Evolutionary conservation across 1,139 yeast species (phyloP).

Genomic region (Geotrichum histeridarum): DNA sequence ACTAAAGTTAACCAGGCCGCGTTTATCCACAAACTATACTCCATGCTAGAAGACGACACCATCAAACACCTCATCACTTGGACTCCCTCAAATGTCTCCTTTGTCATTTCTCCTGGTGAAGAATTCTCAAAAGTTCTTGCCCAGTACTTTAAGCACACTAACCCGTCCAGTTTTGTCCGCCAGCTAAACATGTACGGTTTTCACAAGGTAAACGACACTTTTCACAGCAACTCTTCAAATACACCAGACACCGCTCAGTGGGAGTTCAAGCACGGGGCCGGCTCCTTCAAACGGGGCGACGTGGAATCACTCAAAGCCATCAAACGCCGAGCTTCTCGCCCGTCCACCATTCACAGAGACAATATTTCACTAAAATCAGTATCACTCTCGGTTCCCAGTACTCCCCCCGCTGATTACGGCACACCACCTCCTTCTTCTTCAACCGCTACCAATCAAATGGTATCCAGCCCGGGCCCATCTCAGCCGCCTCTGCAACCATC

Average conservation of each 20-base stretch:
- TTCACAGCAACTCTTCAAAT: conserved; percentile 24
- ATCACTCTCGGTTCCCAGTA: conserved; percentile 30
- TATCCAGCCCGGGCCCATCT: conserved; percentile 12
- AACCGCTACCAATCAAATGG: not conserved
- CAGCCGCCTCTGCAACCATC: conserved; percentile 17
- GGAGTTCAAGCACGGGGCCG: conserved; percentile 87
- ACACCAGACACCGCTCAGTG: conserved; percentile 43
- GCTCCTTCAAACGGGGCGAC: conserved; percentile 72
- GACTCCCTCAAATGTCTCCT: conserved; percentile 54
- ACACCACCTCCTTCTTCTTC: conserved; percentile 13
- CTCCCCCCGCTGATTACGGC: conserved; percentile 25
- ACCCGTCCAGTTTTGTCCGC: conserved; percentile 90
- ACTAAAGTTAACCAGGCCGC: conserved; percentile 45
- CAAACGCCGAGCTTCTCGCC: conserved; percentile 53
- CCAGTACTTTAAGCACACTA: conserved; percentile 87
- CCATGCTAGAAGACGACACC: conserved; percentile 52
- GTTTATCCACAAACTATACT: conserved; percentile 56
- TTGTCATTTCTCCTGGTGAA: conserved; percentile 41
- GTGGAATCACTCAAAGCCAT: conserved; percentile 58
- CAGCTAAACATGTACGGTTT: conserved; percentile 97
- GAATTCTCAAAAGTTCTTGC: conserved; percentile 60
- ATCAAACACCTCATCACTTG: conserved; percentile 66
- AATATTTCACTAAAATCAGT: conserved; percentile 31
- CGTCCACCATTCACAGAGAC: conserved; percentile 33
- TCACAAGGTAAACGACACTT: conserved; percentile 56